Evolutionary conservation across 176 grass and related monocot species (phyloP), one percentile per base, ranked within the genome.

Genomic region (Triticum timopheevii): DNA sequence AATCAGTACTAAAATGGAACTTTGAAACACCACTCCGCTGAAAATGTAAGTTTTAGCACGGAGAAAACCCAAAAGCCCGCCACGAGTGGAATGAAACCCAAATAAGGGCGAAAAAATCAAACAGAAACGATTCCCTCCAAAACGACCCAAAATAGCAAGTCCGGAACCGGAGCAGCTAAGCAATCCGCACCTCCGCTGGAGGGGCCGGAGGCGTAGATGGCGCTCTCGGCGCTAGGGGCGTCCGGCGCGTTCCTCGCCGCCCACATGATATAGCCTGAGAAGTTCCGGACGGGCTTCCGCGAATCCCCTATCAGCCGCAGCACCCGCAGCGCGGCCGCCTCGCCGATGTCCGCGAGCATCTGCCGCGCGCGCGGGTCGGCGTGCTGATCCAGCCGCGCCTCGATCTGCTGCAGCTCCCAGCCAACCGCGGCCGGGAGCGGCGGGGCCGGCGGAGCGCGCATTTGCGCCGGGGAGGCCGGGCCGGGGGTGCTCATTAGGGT

Each of bases 201-300:
- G 10, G 71, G 11, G 8, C 17, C 42, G 17, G 76, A 65, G 59
- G 13, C 0, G 67, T 31, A 66, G 10, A 33, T 82, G 58, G 66
- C 67, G 40, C 76, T 84, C 15, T 89, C 42, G 82, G 82, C 65
- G 54, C 36, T 27, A 15, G 87, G 52, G 64, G 72, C 16, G 44
- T 69, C 82, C 23, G 16, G 38, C 31, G 70, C 39, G 1, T n/a
- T 12, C 3, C 70, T n/a, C n/a, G 38, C 38, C 70, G 70, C 44
- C 70, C 70, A 73, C 70, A 73, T 73, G 70, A 73, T 73, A 11
- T 73, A 73, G 70, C 36, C 70, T n/a, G 70, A 73, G 70, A 73
- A 73, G 39, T 73, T 73, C 10, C 24, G 3, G n/a, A 73, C 70
- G 11, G 70, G 38, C 12, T 13, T 25, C 2, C 36, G 74, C 44